Conservation (phyloP, 441 rosid species). For the Sinapis alba region DNA sequence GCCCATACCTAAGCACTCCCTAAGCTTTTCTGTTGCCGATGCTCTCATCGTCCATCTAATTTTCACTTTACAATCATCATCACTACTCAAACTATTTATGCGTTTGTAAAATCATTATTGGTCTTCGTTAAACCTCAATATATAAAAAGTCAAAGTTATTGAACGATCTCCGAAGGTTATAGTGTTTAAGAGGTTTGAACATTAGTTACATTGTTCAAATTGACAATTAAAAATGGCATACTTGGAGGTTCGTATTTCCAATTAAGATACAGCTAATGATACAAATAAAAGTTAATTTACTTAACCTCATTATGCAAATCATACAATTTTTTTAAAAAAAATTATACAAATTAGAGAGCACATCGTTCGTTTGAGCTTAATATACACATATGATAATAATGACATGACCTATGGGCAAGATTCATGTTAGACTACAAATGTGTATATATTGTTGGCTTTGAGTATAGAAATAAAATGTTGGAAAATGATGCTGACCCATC, state of each 20-base stretch:
- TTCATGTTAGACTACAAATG: constrained; percentile 5
- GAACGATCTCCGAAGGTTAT: too few species aligned
- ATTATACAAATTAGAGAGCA: constrained; percentile 7
- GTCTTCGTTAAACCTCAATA: background rate
- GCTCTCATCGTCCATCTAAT: background rate
- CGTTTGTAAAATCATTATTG: background rate
- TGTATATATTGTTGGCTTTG: background rate
- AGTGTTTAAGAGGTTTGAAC: too few species aligned
- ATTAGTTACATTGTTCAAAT: too few species aligned
- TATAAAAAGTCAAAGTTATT: background rate
- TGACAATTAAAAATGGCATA: background rate
- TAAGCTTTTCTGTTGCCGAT: too few species aligned
- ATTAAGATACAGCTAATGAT: constrained; percentile 16
- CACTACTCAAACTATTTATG: constrained; percentile 16
- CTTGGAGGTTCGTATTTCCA: background rate
- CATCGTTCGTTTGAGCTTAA: background rate
- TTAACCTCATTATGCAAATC: constrained; percentile 1
- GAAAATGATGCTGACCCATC: constrained; percentile 40
- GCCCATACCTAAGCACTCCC: too few species aligned
- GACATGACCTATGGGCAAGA: background rate
- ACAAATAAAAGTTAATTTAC: constrained; percentile 2
- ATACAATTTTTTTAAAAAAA: too few species aligned
- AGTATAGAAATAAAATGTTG: constrained; percentile 35
- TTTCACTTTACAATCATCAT: constrained; percentile 16
- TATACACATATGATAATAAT: background rate